phyloP scores from a whole-genome alignment of 129 eudicot genomes.

The Tagetes erecta region DNA sequence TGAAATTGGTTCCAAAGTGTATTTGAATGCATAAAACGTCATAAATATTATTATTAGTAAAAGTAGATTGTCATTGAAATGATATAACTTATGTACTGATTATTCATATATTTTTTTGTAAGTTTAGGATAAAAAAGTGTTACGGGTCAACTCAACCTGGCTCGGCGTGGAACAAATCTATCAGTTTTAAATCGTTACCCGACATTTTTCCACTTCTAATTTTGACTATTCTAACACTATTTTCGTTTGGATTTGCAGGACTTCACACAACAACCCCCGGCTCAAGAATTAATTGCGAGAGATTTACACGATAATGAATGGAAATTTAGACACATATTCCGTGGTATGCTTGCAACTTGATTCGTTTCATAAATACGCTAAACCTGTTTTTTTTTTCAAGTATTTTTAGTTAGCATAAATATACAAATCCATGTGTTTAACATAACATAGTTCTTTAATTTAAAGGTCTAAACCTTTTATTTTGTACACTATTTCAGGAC shows the following conservation, averaged over 20 bases:
- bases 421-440: not conserved
- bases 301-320: conserved; percentile 95
- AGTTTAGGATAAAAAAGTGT: not conserved
- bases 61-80: not conserved
- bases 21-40: not conserved
- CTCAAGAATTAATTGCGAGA: conserved; percentile 71
- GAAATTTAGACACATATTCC: conserved; percentile 92
- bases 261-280: conserved; percentile 82
- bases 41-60: not conserved
- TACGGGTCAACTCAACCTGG: not conserved
- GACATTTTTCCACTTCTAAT: not conserved
- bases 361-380: not conserved
- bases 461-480: not conserved
- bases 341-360: conserved; percentile 47
- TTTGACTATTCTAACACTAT: not conserved
- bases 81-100: not conserved
- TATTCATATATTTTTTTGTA: not conserved
- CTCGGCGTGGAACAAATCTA: not conserved
- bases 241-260: conserved; percentile 47
- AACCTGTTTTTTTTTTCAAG: not conserved
- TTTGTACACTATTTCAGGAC: conserved; percentile 54
- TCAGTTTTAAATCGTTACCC: not conserved
- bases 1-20: not conserved
- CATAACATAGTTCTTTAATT: not conserved
- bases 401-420: not conserved